phyloP scores from a whole-genome alignment of 352 stramenopile species.

The Pythium rhizo-oryzae region DNA sequence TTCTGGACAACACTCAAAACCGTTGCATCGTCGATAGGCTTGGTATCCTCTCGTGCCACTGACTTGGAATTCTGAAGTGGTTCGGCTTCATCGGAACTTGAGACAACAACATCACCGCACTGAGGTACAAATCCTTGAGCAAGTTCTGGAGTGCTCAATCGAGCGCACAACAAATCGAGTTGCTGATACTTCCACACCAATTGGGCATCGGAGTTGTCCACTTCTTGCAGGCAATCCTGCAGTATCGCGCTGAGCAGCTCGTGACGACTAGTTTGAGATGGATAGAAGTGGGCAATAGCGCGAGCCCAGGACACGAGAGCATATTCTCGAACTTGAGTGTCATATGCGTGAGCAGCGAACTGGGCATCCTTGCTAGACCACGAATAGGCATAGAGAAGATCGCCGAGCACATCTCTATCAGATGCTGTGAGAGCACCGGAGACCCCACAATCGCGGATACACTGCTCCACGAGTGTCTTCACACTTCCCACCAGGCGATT shows the following conservation, averaged over 20 bases:
- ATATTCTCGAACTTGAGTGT: conserved; percentile 59
- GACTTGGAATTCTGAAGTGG: not conserved
- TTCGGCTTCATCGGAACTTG: not conserved
- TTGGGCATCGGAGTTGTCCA: conserved; percentile 33
- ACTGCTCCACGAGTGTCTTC: conserved; percentile 64
- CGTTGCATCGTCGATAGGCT: conserved; percentile 57
- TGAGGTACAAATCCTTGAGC: conserved; percentile 75
- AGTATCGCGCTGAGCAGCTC: conserved; percentile 58
- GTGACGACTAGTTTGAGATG: conserved; percentile 58
- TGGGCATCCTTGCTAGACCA: conserved; percentile 48
- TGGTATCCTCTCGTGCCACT: conserved; percentile 26
- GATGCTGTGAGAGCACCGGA: conserved; percentile 21
- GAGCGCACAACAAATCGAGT: conserved; percentile 80
- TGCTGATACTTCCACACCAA: conserved; percentile 65
- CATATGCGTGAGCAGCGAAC: conserved; percentile 51
- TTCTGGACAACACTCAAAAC: conserved; percentile 67
- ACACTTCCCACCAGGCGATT: conserved; percentile 79
- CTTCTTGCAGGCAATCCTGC: conserved; percentile 52
- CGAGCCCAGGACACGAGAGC: conserved; percentile 68
- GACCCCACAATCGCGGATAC: conserved; percentile 33
- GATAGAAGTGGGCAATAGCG: conserved; percentile 79
- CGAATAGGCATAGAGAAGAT: conserved; percentile 45
- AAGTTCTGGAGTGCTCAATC: conserved; percentile 74
- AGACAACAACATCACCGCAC: conserved; percentile 63
- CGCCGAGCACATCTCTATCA: conserved; percentile 38